phyloP scores from a whole-genome alignment of 1,139 yeast genomes.

The Yarrowia galli region DNA sequence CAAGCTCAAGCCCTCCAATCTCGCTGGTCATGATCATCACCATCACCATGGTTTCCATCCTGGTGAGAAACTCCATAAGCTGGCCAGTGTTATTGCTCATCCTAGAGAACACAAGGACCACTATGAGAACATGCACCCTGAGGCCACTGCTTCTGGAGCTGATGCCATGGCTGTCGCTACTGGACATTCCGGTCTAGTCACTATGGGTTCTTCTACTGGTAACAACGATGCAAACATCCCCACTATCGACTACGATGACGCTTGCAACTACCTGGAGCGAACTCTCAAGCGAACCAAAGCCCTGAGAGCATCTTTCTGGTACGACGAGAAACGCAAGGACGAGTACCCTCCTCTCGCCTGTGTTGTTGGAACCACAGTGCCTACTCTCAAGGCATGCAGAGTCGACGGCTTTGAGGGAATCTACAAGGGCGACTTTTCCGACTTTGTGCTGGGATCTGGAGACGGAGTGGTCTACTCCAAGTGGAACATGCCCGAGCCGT shows the following conservation, averaged over 20 bases:
- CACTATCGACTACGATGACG: conserved; percentile 60
- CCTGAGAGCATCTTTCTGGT: conserved; percentile 65
- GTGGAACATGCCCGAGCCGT: conserved; percentile 78
- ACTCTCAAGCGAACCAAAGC: conserved; percentile 67
- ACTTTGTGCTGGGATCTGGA: conserved; percentile 86
- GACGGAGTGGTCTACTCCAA: conserved; percentile 90
- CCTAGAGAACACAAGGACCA: conserved; percentile 24
- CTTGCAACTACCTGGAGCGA: conserved; percentile 67
- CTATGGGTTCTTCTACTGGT: conserved; percentile 7
- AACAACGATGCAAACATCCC: conserved; percentile 34
- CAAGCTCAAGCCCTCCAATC: not conserved
- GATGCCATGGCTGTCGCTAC: conserved; percentile 19
- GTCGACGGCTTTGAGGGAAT: conserved; percentile 70
- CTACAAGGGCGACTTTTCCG: conserved; percentile 72
- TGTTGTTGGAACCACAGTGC: conserved; percentile 80
- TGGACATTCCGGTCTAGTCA: conserved; percentile 13
- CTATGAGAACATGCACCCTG: conserved; percentile 23
- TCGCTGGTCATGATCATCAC: conserved; percentile 7
- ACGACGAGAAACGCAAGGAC: conserved; percentile 55
- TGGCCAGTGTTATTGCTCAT: conserved; percentile 1
- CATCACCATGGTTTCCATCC: not conserved
- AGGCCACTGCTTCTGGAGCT: conserved; percentile 8
- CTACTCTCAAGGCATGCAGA: conserved; percentile 81
- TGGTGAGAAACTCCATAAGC: conserved; percentile 17
- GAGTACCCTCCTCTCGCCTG: conserved; percentile 83